These are phyloP conservation scores for Vachellia pachyceras DNA, from an alignment of 306 rosid genomes.

Conservation along the genomic window DNA sequence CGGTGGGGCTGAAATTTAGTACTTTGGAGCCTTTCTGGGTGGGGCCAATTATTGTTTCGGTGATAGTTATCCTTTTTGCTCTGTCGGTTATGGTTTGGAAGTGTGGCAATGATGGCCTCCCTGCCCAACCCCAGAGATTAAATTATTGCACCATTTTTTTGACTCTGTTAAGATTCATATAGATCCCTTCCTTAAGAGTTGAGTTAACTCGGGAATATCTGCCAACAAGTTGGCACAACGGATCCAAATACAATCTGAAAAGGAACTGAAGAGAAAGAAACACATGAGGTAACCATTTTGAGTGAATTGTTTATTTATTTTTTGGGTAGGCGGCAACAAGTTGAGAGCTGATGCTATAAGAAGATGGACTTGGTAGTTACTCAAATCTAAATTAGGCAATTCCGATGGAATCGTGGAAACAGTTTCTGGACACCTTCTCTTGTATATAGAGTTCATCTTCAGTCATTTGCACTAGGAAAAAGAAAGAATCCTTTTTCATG, in stretches of 20 bases:
- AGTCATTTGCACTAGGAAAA: not conserved
- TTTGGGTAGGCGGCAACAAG: not conserved
- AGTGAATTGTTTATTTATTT: not conserved
- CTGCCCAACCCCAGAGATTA: not conserved
- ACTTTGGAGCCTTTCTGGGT: constrained; percentile 12
- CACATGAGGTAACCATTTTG: not conserved
- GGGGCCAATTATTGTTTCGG: constrained; percentile 9
- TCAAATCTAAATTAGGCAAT: not conserved
- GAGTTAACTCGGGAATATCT: not conserved
- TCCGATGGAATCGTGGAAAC: not conserved
- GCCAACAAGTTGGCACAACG: not conserved
- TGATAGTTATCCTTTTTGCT: constrained; percentile 33
- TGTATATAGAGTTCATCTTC: not conserved
- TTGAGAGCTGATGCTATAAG: not conserved
- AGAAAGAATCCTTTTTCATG: not conserved
- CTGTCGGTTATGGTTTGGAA: constrained; percentile 30
- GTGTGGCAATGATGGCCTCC: not conserved
- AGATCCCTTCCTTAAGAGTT: constrained; percentile 13
- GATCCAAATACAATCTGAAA: not conserved
- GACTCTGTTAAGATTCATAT: not conserved
- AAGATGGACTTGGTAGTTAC: not conserved
- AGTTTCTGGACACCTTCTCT: not conserved
- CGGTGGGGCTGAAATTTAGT: constrained; percentile 32
- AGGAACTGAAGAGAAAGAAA: too few relatives aligned
- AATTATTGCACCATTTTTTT: not conserved